Base-by-base conservation (phyloP, 495 filamentous ascomycete genomes). In the Penicillium nucicola region DNA sequence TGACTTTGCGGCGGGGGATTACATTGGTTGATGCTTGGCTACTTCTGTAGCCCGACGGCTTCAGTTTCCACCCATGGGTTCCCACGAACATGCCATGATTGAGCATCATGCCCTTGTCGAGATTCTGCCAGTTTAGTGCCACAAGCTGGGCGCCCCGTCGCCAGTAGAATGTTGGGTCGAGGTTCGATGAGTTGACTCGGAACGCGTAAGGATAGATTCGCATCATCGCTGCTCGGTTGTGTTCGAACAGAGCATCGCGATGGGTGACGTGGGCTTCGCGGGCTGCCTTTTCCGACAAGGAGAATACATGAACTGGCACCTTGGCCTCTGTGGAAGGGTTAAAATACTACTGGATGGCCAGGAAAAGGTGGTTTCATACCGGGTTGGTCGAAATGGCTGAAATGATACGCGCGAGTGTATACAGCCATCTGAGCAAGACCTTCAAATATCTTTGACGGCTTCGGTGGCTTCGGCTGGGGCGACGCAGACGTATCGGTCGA, bases 31-130 rank as follows among this genome's bases (percentile, higher is more conserved):
- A 48, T 7, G 48, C 42, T 5, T 66, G 58, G 20, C 61, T 47
- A 53, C 76, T 77, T 33, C 80, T 75, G 56, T 84, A 88, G 15
- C 83, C 86, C 20, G 75, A 64, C 0, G 92, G 92, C 60, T 97
- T 97, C 2, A 93, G 75, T 1, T 93, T 84, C 76, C 89, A 97
- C 14, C 92, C 92, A 4, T 74, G 76, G 2, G 86, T 86, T 10
- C 84, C 86, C 4, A 79, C 77, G 63, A 97, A 97, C 90, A 97
- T 92, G 48, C 82, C 92, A 58, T 90, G 83, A 60, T 96, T 96
- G 1, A 96, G 79, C 92, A 97, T 97, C 87, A 90, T 95, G 11
- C 89, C 92, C 48, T 86, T 84, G 60, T 97, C 92, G 60, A 84
- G 83, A 46, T 84, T 85, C 58, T 97, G 92, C 92, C 92, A 97